Percentiles rank a stretch among this genome's conserved stretches.
Evolutionary conservation across 192 early-diverging fungal species (phyloP).

Genomic region (Podochytrium sp.): DNA sequence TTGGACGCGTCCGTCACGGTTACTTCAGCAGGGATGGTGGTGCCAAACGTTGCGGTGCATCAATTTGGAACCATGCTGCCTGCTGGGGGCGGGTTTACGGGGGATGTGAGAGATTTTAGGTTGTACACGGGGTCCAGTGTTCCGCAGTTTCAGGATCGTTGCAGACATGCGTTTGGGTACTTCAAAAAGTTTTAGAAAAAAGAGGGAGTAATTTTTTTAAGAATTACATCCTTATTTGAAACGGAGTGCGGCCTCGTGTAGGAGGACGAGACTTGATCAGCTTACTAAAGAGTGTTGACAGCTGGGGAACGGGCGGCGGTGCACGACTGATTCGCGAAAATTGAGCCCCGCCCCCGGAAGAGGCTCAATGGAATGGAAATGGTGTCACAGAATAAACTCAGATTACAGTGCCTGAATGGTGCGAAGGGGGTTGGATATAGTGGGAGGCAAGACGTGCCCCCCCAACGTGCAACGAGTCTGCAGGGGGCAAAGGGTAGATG

Average conservation of each 20-base stretch:
- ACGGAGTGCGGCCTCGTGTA: neutral
- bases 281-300: neutral
- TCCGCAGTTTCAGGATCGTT: neutral
- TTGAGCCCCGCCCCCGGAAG: neutral
- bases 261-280: neutral
- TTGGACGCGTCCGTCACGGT: neutral
- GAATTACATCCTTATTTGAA: too few relatives aligned
- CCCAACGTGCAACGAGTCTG: too few relatives aligned
- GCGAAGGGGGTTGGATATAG: too few relatives aligned
- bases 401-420: too few relatives aligned
- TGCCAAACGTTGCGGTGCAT: neutral
- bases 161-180: neutral
- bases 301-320: too few relatives aligned
- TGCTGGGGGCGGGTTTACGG: neutral
- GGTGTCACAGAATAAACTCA: too few relatives aligned
- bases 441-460: too few relatives aligned
- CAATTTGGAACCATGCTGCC: neutral
- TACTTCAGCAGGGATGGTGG: neutral
- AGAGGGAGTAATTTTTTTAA: neutral
- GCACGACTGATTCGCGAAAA: too few relatives aligned
- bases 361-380: too few relatives aligned
- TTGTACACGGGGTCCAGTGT: neutral
- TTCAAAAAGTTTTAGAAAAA: neutral
- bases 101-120: neutral
- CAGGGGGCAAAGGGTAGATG: too few relatives aligned